Conservation (phyloP, 345 rosid species). For the Kandelia obovata region DNA sequence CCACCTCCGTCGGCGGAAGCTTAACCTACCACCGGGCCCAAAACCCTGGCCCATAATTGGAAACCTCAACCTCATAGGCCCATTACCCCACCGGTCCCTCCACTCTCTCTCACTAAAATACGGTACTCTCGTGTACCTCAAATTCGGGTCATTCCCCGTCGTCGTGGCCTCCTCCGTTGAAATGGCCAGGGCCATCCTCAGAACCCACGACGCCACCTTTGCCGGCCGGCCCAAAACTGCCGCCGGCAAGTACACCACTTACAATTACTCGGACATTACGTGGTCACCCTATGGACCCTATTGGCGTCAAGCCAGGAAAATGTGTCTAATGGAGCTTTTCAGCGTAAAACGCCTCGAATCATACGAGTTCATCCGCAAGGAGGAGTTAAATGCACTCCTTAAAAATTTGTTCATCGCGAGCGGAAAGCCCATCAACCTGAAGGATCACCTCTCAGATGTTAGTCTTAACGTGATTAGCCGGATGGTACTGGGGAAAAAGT, state of each 20-base stretch:
- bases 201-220: conserved; percentile 49
- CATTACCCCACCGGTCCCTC: conserved; percentile 62
- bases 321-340: conserved; percentile 58
- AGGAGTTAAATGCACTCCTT: conserved; percentile 40
- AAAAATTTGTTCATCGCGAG: conserved; percentile 16
- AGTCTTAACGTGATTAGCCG: conserved; percentile 58
- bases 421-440: conserved; percentile 28
- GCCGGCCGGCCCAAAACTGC: conserved; percentile 44
- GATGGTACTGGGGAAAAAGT: conserved; percentile 63
- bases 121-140: conserved; percentile 55
- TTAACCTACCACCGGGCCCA: conserved; percentile 58
- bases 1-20: conserved; percentile 31
- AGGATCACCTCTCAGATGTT: conserved; percentile 40
- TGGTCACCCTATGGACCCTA: conserved; percentile 69
- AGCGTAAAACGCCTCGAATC: conserved; percentile 59
- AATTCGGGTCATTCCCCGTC: conserved; percentile 51
- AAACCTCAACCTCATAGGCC: conserved; percentile 58
- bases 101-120: conserved; percentile 51
- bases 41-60: conserved; percentile 67
- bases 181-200: conserved; percentile 49
- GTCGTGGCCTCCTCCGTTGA: conserved; percentile 54
- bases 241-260: conserved; percentile 66
- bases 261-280: conserved; percentile 54
- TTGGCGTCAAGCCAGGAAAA: conserved; percentile 63
- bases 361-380: conserved; percentile 49